Evolutionary conservation across 2,329 filamentous ascomycete genomes (phyloP), one percentile per base, ranked within the genome.

Genomic region (Sporothrix luriei): DNA sequence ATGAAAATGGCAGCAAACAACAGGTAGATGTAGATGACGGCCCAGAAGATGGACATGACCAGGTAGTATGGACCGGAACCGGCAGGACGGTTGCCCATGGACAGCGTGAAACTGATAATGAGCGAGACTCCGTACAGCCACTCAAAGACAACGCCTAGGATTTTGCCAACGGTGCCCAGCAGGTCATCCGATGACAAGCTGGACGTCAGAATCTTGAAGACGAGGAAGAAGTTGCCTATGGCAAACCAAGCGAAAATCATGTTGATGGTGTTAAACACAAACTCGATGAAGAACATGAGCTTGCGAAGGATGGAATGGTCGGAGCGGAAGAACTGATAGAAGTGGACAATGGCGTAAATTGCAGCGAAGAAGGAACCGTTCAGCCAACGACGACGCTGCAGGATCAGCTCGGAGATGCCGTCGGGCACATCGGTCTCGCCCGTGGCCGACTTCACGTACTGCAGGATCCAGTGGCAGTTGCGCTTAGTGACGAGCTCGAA

Each of bases 171-270:
- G 4, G 86, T 89, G 64, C 93, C 92, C 1, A 97, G 85, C 33
- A 97, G 85, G 43, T 85, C 79, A 0, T 81, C 75, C 33, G 87
- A 84, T 59, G 92, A 91, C 73, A 99, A 83, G 76, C 94, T 97
- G 13, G 89, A 90, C 0, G 94, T 98, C 73, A 99, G 83, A 78
- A 99, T 98, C 79, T 94, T 94, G 84, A 99, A 99, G 75, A 99
- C 94, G 77, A 99, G 83, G 86, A 98, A 99, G 86, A 99, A 99
- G 82, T 99, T 99, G 77, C 95, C 91, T 77, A 98, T 95, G 75
- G 91, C 93, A 78, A 99, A 98, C 95, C 95, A 99, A 68, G 95
- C 94, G 79, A 98, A 99, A 77, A 99, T 86, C 92, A 98, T 97
- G 84, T 92, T 97, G 80, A 94, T 85, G 0, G 93, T 95, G 80